A percentile compares a stretch with the other conserved stretches of the same genome.
Evolutionary conservation across 2,329 filamentous ascomycete species (phyloP).

Genomic region (Fusarium redolens): DNA sequence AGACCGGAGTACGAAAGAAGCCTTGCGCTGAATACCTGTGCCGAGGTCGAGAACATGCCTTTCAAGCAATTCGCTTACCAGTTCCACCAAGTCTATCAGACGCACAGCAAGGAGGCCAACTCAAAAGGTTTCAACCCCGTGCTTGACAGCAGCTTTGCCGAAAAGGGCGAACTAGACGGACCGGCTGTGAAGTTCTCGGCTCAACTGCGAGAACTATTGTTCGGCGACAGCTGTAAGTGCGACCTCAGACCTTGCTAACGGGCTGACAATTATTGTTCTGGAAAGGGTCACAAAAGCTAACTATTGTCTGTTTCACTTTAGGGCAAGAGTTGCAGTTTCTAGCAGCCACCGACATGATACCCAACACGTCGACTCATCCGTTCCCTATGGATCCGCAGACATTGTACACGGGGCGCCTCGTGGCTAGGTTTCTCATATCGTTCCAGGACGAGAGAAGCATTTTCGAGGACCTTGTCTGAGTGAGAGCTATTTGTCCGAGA

Average conservation of each 20-base stretch:
- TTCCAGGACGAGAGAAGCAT: constrained; percentile 63
- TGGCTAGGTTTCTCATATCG: constrained; percentile 66
- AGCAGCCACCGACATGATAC: constrained; percentile 59
- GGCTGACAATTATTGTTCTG: constrained; percentile 16
- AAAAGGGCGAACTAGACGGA: constrained; percentile 59
- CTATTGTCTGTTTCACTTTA: constrained; percentile 30
- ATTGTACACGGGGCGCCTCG: constrained; percentile 64
- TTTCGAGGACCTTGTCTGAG: constrained; percentile 50
- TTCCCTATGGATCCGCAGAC: constrained; percentile 60
- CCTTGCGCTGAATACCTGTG: constrained; percentile 60
- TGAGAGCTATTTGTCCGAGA: constrained; percentile 32
- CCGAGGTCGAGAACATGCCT: constrained; percentile 67
- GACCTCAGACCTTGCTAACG: constrained; percentile 1
- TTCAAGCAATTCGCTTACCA: constrained; percentile 71
- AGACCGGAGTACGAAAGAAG: constrained; percentile 54
- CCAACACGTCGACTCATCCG: constrained; percentile 58
- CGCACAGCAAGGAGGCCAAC: constrained; percentile 61
- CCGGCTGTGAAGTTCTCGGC: constrained; percentile 59
- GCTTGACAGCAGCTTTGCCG: constrained; percentile 56
- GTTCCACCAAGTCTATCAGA: constrained; percentile 70
- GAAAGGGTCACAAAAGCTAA: constrained; percentile 25
- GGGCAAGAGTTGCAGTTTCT: constrained; percentile 57
- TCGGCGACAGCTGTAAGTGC: constrained; percentile 59
- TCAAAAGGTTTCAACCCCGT: constrained; percentile 67
- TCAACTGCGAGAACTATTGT: constrained; percentile 57